Evolutionary conservation across 2,329 filamentous ascomycete species (phyloP), one percentile per base, ranked within the genome.

Genomic region (Gremmenia infestans): DNA sequence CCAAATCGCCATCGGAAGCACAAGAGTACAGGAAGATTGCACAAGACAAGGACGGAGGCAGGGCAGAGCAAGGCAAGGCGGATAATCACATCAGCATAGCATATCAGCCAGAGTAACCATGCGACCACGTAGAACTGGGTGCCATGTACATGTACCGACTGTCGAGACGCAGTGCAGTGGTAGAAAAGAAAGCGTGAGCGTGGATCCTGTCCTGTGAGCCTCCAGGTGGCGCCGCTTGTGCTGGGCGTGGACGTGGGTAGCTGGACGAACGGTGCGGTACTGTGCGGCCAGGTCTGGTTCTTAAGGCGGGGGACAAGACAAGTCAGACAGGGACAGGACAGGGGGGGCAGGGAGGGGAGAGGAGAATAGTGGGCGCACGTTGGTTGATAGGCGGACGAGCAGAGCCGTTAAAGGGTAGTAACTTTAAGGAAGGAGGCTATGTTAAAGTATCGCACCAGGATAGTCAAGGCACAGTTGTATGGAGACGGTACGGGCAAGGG

Each of bases 1-100:
- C 58, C 59, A 58, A 59, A 62, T 54, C 48, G 56, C 62, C 64
- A 65, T 65, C 56, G 53, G 60, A 58, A 48, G 51, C 48, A 45
- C 49, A 49, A 56, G 55, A 55, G 47, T 48, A 52, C 47, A 49
- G n/a, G 25, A 28, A 47, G 47, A 43, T 54, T 48, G 53, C 32
- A 48, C 42, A 32, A 32, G 28, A 32, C 28, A 32, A 32, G 28
- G 28, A 32, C 28, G 28, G 28, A 32, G 28, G 8, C 28, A 32
- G 28, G 28, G 28, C 28, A 32, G 28, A 9, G 9, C 28, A 32
- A 32, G 28, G 28, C n/a, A 45, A 39, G 53, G 50, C 57, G 52
- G 49, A 56, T 56, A 62, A 58, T 63, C 57, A 59, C 53, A 32
- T 32, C 28, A 32, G 28, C 28, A 32, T 32, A 60, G 55, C 60